A percentile compares a stretch with the other conserved stretches of the same genome.
Conservation (phyloP, 805 yeast species). For the Monosporozyma yasuniensis region DNA sequence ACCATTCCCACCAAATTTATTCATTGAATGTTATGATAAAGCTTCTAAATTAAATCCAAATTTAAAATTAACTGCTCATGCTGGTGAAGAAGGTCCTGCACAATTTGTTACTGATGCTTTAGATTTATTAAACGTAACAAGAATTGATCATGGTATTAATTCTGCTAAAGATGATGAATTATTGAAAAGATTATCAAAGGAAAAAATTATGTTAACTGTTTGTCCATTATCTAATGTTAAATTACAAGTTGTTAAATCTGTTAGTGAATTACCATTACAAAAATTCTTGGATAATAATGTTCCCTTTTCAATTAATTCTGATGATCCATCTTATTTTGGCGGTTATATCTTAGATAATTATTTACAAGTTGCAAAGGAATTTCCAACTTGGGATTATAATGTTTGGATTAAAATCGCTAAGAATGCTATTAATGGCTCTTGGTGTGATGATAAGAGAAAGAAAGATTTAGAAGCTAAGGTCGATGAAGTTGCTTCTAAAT, state of each 20-base stretch:
- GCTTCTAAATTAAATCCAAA: slow-evolving; percentile 43
- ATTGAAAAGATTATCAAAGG: slow-evolving; percentile 46
- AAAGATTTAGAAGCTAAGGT: slow-evolving; percentile 38
- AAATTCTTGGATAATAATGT: slow-evolving; percentile 52
- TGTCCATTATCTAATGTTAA: slow-evolving; percentile 76
- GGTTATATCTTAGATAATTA: slow-evolving; percentile 78
- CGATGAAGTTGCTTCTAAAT: slow-evolving; percentile 35
- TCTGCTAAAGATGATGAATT: slow-evolving; percentile 47
- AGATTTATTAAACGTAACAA: slow-evolving; percentile 48
- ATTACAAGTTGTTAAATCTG: slow-evolving; percentile 62
- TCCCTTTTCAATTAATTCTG: slow-evolving; percentile 68
- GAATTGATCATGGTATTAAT: slow-evolving; percentile 79
- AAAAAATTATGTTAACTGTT: slow-evolving; percentile 52
- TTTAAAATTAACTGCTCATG: slow-evolving; percentile 70
- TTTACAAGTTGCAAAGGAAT: slow-evolving; percentile 52
- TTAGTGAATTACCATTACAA: slow-evolving; percentile 57
- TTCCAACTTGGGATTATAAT: slow-evolving; percentile 46
- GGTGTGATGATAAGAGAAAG: slow-evolving; percentile 56
- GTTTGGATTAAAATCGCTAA: slow-evolving; percentile 59
- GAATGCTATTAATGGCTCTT: slow-evolving; percentile 63
- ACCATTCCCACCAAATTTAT: slow-evolving; percentile 68
- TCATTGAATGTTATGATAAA: slow-evolving; percentile 49
- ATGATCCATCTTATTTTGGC: slow-evolving; percentile 78
- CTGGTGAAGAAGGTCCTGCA: slow-evolving; percentile 84
- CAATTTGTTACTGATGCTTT: slow-evolving; percentile 52